Percentiles rank a stretch among this genome's conserved stretches.
phyloP scores from a whole-genome alignment of 2,329 filamentous ascomycete genomes.

The Fusarium globosum region DNA sequence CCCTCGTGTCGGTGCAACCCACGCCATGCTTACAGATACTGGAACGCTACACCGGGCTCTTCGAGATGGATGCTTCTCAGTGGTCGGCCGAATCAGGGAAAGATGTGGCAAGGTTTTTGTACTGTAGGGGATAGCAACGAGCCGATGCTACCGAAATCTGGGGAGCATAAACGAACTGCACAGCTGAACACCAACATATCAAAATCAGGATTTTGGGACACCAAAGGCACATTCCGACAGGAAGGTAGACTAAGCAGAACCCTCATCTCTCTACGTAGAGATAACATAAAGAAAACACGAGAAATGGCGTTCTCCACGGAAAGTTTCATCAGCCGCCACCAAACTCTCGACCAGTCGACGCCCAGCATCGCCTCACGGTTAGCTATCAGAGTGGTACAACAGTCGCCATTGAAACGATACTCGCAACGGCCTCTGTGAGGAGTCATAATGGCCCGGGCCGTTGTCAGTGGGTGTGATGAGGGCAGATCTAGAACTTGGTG shows the following conservation, averaged over 20 bases:
- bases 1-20: slow-evolving; percentile 14
- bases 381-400: slow-evolving; percentile 7
- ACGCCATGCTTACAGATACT: neutral
- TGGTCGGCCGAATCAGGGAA: neutral
- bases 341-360: neutral
- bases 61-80: neutral
- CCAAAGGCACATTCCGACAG: neutral
- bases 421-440: neutral
- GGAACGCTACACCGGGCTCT: neutral
- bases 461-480: slow-evolving; percentile 19
- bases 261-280: neutral
- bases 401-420: neutral
- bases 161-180: slow-evolving; percentile 6
- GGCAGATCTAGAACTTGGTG: slow-evolving; percentile 29
- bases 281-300: neutral
- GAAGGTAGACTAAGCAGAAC: neutral
- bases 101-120: neutral
- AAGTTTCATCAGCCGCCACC: neutral
- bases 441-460: slow-evolving; percentile 34
- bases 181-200: neutral
- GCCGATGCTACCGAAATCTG: neutral
- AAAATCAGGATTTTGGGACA: neutral
- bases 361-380: neutral
- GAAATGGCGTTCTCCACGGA: neutral
- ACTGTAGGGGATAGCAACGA: neutral